These are phyloP conservation scores for Hippophae gyantsensis DNA, from an alignment of 306 rosid genomes.

Conservation along the genomic window DNA sequence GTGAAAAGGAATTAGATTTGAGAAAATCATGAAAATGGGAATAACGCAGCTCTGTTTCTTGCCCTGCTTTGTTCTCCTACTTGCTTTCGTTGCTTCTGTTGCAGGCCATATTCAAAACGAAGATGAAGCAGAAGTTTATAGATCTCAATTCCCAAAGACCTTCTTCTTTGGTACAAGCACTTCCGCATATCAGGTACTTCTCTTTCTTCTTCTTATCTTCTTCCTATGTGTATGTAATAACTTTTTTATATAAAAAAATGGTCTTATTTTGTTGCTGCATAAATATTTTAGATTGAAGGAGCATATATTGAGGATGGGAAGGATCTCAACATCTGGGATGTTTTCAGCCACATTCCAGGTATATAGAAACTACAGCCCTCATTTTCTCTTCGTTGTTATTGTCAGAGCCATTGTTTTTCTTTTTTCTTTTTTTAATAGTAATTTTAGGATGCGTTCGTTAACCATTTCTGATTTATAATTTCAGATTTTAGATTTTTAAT, in stretches of 20 bases:
- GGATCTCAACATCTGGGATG: slow-evolving; percentile 52
- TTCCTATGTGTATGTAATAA: not conserved
- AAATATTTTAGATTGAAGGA: slow-evolving; percentile 40
- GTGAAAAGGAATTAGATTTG: no score
- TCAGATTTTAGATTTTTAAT: no score
- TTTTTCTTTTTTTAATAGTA: no score
- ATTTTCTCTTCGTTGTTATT: no score
- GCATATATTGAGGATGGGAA: slow-evolving; percentile 53
- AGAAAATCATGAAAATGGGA: slow-evolving; percentile 1
- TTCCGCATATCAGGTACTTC: slow-evolving; percentile 47
- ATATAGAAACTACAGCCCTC: not conserved
- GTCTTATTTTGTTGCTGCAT: not conserved
- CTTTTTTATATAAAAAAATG: not conserved
- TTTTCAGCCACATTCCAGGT: slow-evolving; percentile 45
- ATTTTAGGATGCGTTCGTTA: no score
- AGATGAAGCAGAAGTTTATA: slow-evolving; percentile 19
- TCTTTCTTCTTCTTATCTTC: not conserved
- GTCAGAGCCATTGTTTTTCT: no score
- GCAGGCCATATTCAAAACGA: slow-evolving; percentile 12
- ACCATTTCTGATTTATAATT: no score
- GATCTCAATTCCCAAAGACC: slow-evolving; percentile 35
- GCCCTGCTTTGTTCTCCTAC: slow-evolving; percentile 7
- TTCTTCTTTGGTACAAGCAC: slow-evolving; percentile 56
- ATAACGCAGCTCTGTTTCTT: not conserved
- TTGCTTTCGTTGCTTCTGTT: not conserved